These are phyloP conservation scores for Aspergillus phoenicis DNA, from an alignment of 2,329 filamentous ascomycete genomes.

Conservation along the genomic window DNA sequence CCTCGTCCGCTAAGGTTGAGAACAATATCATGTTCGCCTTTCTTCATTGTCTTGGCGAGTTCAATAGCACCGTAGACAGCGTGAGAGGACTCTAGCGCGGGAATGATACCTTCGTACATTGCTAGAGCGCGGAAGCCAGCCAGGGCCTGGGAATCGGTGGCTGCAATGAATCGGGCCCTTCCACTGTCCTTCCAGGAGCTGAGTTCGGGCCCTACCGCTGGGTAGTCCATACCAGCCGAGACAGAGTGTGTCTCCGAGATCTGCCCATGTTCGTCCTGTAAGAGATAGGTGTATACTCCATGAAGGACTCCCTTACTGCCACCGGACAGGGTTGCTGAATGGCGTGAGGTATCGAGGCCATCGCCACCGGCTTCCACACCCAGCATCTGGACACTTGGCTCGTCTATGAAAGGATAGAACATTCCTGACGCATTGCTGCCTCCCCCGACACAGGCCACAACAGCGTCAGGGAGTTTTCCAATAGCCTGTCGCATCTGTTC, in stretches of 20 bases:
- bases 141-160: neutral
- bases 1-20: neutral
- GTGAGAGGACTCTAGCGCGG: neutral
- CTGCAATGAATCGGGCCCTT: neutral
- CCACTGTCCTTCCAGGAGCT: neutral
- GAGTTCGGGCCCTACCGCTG: neutral
- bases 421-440: neutral
- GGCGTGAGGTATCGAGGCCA: neutral
- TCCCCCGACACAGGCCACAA: neutral
- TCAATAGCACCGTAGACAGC: neutral
- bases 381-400: neutral
- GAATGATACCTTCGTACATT: neutral
- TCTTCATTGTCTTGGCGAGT: neutral
- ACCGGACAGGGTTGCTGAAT: neutral
- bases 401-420: neutral
- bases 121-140: neutral
- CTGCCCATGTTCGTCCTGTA: neutral
- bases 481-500: neutral
- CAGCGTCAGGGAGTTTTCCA: neutral
- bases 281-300: neutral
- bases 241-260: neutral
- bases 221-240: neutral
- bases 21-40: neutral
- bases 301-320: neutral
- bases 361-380: neutral